Percentiles rank a stretch among this genome's conserved stretches.
phyloP scores from a whole-genome alignment of 1,284 basidiomycete species.

The Cryptococcus amylolentus region DNA sequence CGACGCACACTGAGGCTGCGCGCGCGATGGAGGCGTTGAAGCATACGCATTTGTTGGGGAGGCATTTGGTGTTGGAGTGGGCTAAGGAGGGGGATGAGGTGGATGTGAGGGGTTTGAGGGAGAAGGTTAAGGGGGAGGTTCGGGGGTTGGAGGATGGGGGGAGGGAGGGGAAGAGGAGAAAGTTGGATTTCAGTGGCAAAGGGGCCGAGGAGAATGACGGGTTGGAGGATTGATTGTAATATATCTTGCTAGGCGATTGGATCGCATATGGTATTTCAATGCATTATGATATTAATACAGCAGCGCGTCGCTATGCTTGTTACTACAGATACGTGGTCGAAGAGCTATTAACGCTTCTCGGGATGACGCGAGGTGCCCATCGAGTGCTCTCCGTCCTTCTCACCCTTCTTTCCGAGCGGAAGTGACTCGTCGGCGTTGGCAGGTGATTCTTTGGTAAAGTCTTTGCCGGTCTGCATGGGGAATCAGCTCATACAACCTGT shows the following conservation, averaged over 20 bases:
- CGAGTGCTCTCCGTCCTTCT: constrained; percentile 19
- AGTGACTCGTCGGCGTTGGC: constrained; percentile 29
- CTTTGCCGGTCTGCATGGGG: constrained; percentile 34
- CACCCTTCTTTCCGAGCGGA: constrained; percentile 23
- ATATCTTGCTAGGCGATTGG: too few relatives aligned
- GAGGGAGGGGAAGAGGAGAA: constrained; percentile 38
- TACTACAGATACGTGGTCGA: background rate
- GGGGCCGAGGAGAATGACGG: constrained; percentile 33
- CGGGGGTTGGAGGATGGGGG: constrained; percentile 29
- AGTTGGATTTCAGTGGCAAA: constrained; percentile 36
- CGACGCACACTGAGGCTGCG: constrained; percentile 79
- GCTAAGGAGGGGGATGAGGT: constrained; percentile 67
- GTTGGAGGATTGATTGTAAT: constrained; percentile 16
- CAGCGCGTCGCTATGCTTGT: too few relatives aligned
- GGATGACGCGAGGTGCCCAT: constrained; percentile 22
- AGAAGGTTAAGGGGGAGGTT: constrained; percentile 58
- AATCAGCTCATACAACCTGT: too few relatives aligned
- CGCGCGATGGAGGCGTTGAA: constrained; percentile 76
- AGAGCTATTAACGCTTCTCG: constrained; percentile 6
- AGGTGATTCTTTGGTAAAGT: constrained; percentile 35
- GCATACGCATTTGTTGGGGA: constrained; percentile 91
- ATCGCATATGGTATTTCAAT: background rate
- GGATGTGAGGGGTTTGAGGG: constrained; percentile 67
- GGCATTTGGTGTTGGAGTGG: constrained; percentile 93
- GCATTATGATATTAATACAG: too few relatives aligned